phyloP scores from a whole-genome alignment of 2,329 filamentous ascomycete genomes.

The Arachnomyces sp. region DNA sequence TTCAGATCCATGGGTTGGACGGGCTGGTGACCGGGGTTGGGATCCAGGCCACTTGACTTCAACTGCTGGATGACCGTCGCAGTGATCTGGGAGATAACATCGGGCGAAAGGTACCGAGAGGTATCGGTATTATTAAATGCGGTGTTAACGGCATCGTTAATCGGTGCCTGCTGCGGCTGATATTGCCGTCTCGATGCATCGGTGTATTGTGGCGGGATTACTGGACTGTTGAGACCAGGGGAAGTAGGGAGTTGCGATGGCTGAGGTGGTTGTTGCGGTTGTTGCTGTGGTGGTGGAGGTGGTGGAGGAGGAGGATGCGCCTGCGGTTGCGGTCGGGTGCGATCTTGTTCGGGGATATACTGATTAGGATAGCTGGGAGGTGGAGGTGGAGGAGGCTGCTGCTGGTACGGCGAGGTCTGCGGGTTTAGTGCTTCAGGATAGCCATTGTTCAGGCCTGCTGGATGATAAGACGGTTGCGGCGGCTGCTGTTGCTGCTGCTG shows the following conservation, averaged over 20 bases:
- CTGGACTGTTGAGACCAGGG: conserved; percentile 1
- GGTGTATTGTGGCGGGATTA: conserved; percentile 12
- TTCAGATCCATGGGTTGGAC: conserved; percentile 17
- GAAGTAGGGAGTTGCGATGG: neutral
- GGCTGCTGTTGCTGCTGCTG: conserved; percentile 22
- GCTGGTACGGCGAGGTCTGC: conserved; percentile 1
- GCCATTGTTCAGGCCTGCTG: conserved; percentile 4
- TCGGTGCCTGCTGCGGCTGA: conserved; percentile 27
- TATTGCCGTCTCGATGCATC: conserved; percentile 15
- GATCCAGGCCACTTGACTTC: conserved; percentile 37
- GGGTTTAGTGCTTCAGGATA: neutral
- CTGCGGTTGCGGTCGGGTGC: neutral
- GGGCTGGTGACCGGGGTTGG: conserved; percentile 18
- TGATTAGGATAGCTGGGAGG: neutral
- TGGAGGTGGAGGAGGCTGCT: conserved; percentile 2
- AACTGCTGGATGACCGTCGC: conserved; percentile 51
- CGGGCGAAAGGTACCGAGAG: conserved; percentile 47
- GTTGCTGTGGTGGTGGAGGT: neutral
- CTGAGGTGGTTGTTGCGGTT: conserved; percentile 2
- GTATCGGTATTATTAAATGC: conserved; percentile 46
- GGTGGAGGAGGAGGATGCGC: conserved; percentile 3
- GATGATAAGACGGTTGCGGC: conserved; percentile 14
- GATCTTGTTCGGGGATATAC: neutral
- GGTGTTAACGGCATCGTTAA: conserved; percentile 50
- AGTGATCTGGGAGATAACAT: conserved; percentile 54